phyloP scores from a whole-genome alignment of 345 rosid genomes.

The Sisymbrium altissimum region DNA sequence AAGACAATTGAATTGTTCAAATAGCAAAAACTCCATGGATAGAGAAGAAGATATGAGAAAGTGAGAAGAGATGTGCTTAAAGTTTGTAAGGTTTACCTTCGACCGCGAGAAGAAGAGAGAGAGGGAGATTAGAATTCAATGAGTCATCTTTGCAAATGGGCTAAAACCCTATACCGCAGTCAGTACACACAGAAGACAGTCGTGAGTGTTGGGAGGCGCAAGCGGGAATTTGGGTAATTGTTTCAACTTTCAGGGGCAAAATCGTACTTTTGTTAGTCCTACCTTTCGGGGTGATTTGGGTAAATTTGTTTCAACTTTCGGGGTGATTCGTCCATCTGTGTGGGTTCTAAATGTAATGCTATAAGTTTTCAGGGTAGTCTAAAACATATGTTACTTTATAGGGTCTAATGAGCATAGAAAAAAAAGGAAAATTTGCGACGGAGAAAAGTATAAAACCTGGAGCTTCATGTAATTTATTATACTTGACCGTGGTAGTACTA shows the following conservation, averaged over 20 bases:
- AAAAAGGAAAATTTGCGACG: too few relatives aligned
- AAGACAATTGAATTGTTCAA: background rate
- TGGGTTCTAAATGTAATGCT: too few relatives aligned
- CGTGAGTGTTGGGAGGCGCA: conserved; percentile 23
- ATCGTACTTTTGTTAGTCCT: background rate
- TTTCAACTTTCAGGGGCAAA: conserved; percentile 5
- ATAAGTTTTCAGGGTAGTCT: too few relatives aligned
- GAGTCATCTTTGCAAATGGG: conserved; percentile 16
- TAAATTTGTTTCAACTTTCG: too few relatives aligned
- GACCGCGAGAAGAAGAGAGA: conserved; percentile 6
- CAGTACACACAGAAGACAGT: background rate
- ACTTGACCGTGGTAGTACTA: too few relatives aligned
- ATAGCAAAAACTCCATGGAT: background rate
- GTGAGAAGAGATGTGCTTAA: background rate
- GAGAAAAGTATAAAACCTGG: too few relatives aligned
- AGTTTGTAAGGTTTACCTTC: conserved; percentile 13
- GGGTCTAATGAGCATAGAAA: too few relatives aligned
- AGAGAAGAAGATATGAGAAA: background rate
- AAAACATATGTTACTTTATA: too few relatives aligned
- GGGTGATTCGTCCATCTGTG: too few relatives aligned
- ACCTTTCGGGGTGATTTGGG: background rate
- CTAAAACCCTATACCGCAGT: conserved; percentile 29
- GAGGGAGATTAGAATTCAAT: background rate
- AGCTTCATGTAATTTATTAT: too few relatives aligned
- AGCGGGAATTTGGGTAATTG: conserved; percentile 33